Base-by-base conservation (phyloP, 495 filamentous ascomycete species). In the Barbatosphaeria neglecta region DNA sequence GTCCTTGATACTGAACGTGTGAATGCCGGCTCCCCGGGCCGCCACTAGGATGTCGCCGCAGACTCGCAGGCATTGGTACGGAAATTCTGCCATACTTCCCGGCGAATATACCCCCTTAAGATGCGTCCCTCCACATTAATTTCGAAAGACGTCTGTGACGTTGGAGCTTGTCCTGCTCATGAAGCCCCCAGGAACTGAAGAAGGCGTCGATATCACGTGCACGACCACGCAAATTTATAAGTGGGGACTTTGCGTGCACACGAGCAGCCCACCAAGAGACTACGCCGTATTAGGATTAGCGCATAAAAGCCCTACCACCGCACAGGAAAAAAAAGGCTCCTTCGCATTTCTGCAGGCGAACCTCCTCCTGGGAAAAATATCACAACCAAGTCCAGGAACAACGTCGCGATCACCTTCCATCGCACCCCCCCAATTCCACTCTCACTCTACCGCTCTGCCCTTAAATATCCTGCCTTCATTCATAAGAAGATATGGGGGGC, bases 401-500 rank as follows among this genome's bases (percentile, higher is more conserved):
- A 19, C 16, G 9, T 9, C 9, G 31, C 31, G 31, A 15, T n/a
- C 7, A n/a, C 31, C n/a, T 45, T 47, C 51, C 40, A 50, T 44
- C 50, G 47, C 41, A 41, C 18, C 17, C 18, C 15, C 20, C 39
- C 51, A 46, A 1, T 39, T 47, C 25, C 37, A 47, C 49, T 37
- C 19, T 42, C 44, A 41, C 25, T 38, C 47, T 23, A 31, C 43
- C 50, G 46, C 60, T 60, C 62, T 80, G 81, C 81, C 87, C 87
- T 94, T 90, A 94, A 94, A 92, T 63, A 92, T 81, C 87, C 87
- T 90, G 75, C 83, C 87, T 92, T 90, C 87, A 84, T 58, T 61
- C 66, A 68, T 74, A 94, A 92, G 87, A 86, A 94, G 88, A 89
- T 74, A 98, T 98, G 92, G 92, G 92, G 90, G 92, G 90, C 88